Evolutionary conservation across 208 protist genomes (phyloP).

Genomic region (Leishmania aethiopica): DNA sequence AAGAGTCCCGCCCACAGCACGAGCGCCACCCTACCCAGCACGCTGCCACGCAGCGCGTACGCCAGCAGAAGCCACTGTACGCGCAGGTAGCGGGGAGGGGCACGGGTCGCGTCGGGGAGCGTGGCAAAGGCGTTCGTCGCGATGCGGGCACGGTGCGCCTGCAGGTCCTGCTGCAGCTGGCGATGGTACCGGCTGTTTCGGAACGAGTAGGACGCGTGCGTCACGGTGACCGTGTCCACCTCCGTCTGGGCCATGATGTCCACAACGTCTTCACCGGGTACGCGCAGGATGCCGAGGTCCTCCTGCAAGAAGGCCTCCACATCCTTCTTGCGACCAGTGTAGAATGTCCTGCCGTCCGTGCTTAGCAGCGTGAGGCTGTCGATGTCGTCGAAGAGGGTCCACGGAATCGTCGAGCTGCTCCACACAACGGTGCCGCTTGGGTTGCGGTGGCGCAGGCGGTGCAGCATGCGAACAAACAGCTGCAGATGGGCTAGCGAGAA

Average conservation of each 20-base stretch:
- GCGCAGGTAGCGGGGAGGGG: conserved; percentile 2
- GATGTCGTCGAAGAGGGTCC: conserved; percentile 41
- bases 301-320: conserved; percentile 44
- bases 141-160: conserved; percentile 36
- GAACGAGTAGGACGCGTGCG: conserved; percentile 27
- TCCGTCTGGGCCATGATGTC: conserved; percentile 54
- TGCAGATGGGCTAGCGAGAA: conserved; percentile 55
- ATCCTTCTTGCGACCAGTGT: conserved; percentile 33
- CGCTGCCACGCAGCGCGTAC: conserved; percentile 38
- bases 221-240: conserved; percentile 28
- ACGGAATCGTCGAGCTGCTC: conserved; percentile 26
- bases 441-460: conserved; percentile 39
- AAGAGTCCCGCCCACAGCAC: conserved; percentile 46
- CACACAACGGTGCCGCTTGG: conserved; percentile 23
- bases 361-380: conserved; percentile 46
- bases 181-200: conserved; percentile 19
- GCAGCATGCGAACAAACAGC: conserved; percentile 62
- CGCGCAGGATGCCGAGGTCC: conserved; percentile 30
- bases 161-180: conserved; percentile 25
- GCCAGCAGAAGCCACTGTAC: conserved; percentile 19
- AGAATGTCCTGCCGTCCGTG: conserved; percentile 39
- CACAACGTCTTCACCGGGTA: conserved; percentile 40
- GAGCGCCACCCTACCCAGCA: conserved; percentile 27
- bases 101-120: background rate
- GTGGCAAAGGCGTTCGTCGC: conserved; percentile 3